These are phyloP conservation scores for Domatiomyces catenatus DNA, from an alignment of 2,329 filamentous ascomycete genomes.

Conservation along the genomic window DNA sequence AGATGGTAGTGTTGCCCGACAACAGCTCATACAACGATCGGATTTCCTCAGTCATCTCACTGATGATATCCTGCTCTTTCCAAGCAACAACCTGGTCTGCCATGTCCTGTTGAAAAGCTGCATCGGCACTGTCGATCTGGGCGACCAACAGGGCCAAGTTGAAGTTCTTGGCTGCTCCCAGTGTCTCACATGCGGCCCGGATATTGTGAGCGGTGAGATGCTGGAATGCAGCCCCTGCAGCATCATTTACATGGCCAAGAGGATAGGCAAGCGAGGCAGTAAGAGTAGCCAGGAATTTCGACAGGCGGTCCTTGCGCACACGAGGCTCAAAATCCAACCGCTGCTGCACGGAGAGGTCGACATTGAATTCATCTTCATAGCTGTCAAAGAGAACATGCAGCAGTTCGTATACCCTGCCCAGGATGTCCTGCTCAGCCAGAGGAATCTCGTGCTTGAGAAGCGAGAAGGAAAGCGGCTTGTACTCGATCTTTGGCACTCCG, in stretches of 20 bases:
- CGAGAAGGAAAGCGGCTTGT: constrained; percentile 19
- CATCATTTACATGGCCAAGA: constrained; percentile 25
- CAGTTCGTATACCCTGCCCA: constrained; percentile 59
- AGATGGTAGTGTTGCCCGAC: constrained; percentile 71
- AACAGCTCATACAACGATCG: constrained; percentile 81
- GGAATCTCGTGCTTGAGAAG: constrained; percentile 16
- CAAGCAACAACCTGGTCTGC: constrained; percentile 67
- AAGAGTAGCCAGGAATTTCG: constrained; percentile 26
- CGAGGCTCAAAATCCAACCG: constrained; percentile 27
- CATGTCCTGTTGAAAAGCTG: constrained; percentile 57
- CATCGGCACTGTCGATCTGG: constrained; percentile 56
- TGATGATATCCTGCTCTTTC: constrained; percentile 66
- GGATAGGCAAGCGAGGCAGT: constrained; percentile 34
- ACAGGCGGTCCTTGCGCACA: constrained; percentile 34
- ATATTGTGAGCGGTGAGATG: constrained; percentile 65
- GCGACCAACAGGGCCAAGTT: constrained; percentile 73
- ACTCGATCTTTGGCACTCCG: constrained; percentile 41
- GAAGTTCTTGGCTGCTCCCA: constrained; percentile 62
- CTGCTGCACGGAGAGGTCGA: constrained; percentile 26
- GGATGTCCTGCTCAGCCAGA: constrained; percentile 10
- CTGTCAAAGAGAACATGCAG: constrained; percentile 68
- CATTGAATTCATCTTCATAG: constrained; percentile 31
- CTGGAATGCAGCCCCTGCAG: constrained; percentile 65
- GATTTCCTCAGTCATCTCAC: constrained; percentile 72
- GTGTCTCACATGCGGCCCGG: constrained; percentile 63